These are phyloP conservation scores for Hanseniaspora meyeri DNA, from an alignment of 805 yeast species.

Conservation along the genomic window DNA sequence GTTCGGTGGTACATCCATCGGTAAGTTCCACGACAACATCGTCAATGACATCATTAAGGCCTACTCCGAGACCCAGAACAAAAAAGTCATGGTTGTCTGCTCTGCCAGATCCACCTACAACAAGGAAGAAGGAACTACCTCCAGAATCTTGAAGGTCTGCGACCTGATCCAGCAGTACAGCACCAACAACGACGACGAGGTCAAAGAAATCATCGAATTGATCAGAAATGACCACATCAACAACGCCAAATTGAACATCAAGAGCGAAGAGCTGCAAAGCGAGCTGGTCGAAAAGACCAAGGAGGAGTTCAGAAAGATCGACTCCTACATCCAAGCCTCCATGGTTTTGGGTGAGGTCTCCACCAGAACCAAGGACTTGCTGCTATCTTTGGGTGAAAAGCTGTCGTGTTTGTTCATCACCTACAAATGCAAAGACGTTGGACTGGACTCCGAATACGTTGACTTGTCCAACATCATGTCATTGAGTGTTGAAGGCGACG, in stretches of 20 bases:
- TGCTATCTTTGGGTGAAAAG: conserved; percentile 91
- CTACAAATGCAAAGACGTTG: conserved; percentile 68
- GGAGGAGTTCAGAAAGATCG: conserved; percentile 54
- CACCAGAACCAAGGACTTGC: conserved; percentile 73
- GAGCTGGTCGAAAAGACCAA: conserved; percentile 48
- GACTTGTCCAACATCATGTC: conserved; percentile 69
- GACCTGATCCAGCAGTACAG: conserved; percentile 43
- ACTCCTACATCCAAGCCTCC: conserved; percentile 69
- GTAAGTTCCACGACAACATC: conserved; percentile 79
- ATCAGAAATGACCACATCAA: conserved; percentile 66
- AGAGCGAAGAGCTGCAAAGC: conserved; percentile 33
- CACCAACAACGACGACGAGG: conserved; percentile 41
- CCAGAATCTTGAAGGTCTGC: conserved; percentile 72
- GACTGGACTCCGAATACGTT: conserved; percentile 63
- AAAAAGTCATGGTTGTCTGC: conserved; percentile 84
- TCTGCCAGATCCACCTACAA: conserved; percentile 87
- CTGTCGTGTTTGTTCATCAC: conserved; percentile 83
- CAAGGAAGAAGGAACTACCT: conserved; percentile 91
- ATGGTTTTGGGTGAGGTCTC: conserved; percentile 85
- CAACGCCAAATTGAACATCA: conserved; percentile 52
- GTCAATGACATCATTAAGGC: conserved; percentile 71
- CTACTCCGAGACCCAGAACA: conserved; percentile 34
- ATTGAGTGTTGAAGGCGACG: conserved; percentile 3
- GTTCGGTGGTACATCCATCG: conserved; percentile 95
- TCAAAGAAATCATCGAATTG: conserved; percentile 33